phyloP scores from a whole-genome alignment of 495 filamentous ascomycete genomes.

The Trichoderma asperelloides region DNA sequence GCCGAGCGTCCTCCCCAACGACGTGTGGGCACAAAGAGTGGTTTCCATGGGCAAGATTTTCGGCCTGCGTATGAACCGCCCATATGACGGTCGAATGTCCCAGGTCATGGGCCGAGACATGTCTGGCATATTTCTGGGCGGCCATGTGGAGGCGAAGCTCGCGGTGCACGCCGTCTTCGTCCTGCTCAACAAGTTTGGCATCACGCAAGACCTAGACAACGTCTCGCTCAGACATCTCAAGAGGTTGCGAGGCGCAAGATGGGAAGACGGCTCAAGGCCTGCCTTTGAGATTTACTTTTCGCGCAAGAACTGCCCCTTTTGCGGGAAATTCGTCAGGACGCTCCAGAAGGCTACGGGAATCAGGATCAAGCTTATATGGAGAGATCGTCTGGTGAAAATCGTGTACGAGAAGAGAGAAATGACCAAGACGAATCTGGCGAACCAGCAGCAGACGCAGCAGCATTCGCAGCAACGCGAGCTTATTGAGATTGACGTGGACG shows the following conservation, averaged over 20 bases:
- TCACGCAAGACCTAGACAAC: slow-evolving; percentile 8
- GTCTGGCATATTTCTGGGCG: not conserved
- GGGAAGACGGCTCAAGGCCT: not conserved
- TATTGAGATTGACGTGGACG: not conserved
- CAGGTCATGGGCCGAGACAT: not conserved
- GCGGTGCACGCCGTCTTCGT: not conserved
- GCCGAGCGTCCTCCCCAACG: not conserved
- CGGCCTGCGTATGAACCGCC: not conserved
- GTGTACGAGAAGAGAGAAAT: not conserved
- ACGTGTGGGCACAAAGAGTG: not conserved
- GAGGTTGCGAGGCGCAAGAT: not conserved
- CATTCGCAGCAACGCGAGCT: not conserved
- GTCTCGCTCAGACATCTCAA: not conserved
- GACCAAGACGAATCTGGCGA: not conserved
- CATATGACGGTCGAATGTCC: not conserved
- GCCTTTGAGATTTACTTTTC: slow-evolving; percentile 11
- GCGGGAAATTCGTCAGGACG: slow-evolving; percentile 1
- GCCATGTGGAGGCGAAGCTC: slow-evolving; percentile 7
- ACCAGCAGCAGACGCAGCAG: not conserved
- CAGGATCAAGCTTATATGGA: not conserved
- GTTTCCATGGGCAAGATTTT: not conserved
- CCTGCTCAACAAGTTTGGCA: not conserved
- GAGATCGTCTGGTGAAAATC: not conserved
- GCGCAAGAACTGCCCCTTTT: slow-evolving; percentile 1
- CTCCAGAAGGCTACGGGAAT: not conserved